A percentile compares a stretch with the other conserved stretches of the same genome.
phyloP scores from a whole-genome alignment of 1,284 basidiomycete genomes.

The Malassezia japonica region DNA sequence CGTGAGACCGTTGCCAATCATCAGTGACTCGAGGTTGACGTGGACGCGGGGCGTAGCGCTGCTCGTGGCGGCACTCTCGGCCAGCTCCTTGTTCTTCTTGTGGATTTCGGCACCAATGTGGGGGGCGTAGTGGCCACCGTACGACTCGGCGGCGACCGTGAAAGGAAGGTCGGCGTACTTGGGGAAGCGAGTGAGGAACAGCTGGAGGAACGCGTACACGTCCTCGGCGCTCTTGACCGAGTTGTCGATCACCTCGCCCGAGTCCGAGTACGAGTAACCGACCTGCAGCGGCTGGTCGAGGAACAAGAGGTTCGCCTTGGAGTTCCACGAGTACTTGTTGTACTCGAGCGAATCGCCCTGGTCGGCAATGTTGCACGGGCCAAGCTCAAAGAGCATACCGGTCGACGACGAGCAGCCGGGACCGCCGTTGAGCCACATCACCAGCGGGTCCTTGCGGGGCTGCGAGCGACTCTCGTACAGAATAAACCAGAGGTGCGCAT shows the following conservation, averaged over 20 bases:
- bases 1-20: conserved; percentile 46
- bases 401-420: conserved; percentile 53
- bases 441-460: conserved; percentile 66
- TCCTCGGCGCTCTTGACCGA: conserved; percentile 68
- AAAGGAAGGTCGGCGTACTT: conserved; percentile 41
- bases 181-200: conserved; percentile 60
- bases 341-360: conserved; percentile 61
- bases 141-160: conserved; percentile 53
- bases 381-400: conserved; percentile 70
- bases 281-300: conserved; percentile 71
- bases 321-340: conserved; percentile 73
- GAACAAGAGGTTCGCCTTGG: conserved; percentile 61
- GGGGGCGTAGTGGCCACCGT: conserved; percentile 57
- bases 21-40: conserved; percentile 41
- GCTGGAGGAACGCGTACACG: conserved; percentile 77
- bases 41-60: conserved; percentile 23
- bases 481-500: conserved; percentile 79
- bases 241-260: conserved; percentile 60
- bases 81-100: conserved; percentile 41
- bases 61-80: conserved; percentile 18
- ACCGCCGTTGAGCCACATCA: conserved; percentile 82
- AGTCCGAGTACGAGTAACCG: conserved; percentile 72
- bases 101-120: conserved; percentile 40
- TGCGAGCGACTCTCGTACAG: conserved; percentile 71
- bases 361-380: conserved; percentile 66